Evolutionary conservation across 176 grass and related monocot genomes (phyloP).

Genomic region (Eremochloa ophiuroides): DNA sequence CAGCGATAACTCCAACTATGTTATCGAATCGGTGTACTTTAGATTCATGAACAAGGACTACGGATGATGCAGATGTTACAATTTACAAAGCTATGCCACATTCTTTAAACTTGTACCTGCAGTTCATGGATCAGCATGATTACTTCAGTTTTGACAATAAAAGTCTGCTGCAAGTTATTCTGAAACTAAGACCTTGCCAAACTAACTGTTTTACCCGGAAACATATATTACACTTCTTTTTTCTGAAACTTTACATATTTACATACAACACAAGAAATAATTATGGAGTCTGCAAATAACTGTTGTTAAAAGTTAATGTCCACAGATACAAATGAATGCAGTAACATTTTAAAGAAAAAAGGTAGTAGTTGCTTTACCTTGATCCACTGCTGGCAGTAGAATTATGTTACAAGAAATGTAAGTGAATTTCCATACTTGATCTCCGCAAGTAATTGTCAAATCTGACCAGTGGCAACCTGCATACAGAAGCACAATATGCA

Average conservation of each 20-base stretch:
- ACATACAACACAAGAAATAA: not conserved
- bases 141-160: not conserved
- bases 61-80: not conserved
- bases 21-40: not conserved
- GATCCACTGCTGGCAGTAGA: not conserved
- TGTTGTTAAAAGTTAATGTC: not conserved
- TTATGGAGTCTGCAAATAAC: not conserved
- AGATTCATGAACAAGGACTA: not conserved
- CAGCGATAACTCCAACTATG: not conserved
- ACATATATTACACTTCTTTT: not conserved
- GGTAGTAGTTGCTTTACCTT: constrained; percentile 8
- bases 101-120: not conserved
- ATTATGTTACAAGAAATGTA: not conserved
- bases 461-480: not conserved
- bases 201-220: not conserved
- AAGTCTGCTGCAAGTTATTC: not conserved
- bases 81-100: not conserved
- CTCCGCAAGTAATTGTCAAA: not conserved
- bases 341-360: not conserved
- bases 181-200: not conserved
- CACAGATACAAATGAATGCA: not conserved
- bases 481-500: not conserved
- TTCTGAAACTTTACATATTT: not conserved
- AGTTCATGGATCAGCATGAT: constrained; percentile 10
- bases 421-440: constrained; percentile 3